These are phyloP conservation scores for Arthonia radiata DNA, from an alignment of 495 filamentous ascomycete species.

Conservation along the genomic window DNA sequence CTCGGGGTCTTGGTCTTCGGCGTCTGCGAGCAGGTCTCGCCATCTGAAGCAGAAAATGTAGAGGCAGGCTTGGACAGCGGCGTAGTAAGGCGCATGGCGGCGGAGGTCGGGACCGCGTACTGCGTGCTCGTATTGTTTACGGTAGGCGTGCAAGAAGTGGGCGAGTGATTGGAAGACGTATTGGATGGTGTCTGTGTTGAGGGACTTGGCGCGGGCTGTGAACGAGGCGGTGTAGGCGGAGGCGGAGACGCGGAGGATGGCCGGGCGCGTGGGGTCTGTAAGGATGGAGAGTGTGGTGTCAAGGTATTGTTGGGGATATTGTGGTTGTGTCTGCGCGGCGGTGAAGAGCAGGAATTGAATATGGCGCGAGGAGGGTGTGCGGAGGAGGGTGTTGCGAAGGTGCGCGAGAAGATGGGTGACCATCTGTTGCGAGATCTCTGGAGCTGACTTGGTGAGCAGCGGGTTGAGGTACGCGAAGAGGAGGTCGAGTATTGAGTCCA, in stretches of 20 bases:
- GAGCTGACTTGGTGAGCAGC: constrained; percentile 29
- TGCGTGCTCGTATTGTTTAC: constrained; percentile 30
- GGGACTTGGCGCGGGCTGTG: constrained; percentile 61
- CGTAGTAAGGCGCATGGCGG: constrained; percentile 66
- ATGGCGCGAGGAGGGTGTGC: constrained; percentile 67
- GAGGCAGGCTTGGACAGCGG: constrained; percentile 58
- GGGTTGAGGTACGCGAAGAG: constrained; percentile 63
- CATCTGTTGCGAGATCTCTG: too few relatives aligned
- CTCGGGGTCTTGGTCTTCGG: constrained; percentile 21
- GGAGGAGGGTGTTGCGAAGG: constrained; percentile 65
- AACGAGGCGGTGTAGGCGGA: constrained; percentile 88
- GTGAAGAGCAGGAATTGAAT: constrained; percentile 85
- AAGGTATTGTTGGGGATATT: constrained; percentile 55
- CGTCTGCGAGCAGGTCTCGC: constrained; percentile 50
- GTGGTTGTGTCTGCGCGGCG: constrained; percentile 54
- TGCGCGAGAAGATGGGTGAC: constrained; percentile 56
- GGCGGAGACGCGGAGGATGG: constrained; percentile 51
- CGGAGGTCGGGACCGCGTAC: constrained; percentile 68
- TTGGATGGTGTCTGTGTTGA: constrained; percentile 47
- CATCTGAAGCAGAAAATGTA: constrained; percentile 99
- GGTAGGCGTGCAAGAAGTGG: constrained; percentile 42
- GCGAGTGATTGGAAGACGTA: constrained; percentile 55
- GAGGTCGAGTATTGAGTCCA: constrained; percentile 76
- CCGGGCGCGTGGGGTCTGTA: constrained; percentile 33
- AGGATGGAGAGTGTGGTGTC: constrained; percentile 50